Percentiles rank a stretch among this genome's conserved stretches.
These are phyloP conservation scores for Claviceps maximensis DNA, from an alignment of 2,329 filamentous ascomycete species.

Conservation along the genomic window DNA sequence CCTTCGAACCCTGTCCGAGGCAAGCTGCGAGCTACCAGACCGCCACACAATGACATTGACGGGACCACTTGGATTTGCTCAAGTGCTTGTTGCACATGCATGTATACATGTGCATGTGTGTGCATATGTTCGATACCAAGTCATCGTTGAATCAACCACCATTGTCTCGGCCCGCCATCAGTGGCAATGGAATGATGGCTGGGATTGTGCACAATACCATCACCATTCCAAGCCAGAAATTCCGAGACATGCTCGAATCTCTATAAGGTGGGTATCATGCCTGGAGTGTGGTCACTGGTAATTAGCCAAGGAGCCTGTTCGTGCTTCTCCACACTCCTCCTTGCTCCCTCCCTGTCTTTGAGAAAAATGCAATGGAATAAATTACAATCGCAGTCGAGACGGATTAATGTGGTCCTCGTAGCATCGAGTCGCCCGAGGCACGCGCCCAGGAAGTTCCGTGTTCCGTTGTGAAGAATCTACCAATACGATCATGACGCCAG, in stretches of 20 bases:
- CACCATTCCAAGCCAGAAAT: not conserved
- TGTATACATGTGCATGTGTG: too few species aligned
- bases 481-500: not conserved
- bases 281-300: not conserved
- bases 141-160: not conserved
- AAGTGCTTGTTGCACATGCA: too few species aligned
- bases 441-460: not conserved
- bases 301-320: not conserved
- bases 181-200: not conserved
- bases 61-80: not conserved
- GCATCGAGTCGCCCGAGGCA: not conserved
- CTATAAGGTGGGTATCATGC: not conserved
- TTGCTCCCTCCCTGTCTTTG: not conserved
- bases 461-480: not conserved
- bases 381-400: too few species aligned
- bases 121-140: too few species aligned
- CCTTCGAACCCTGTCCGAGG: not conserved
- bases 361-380: not conserved
- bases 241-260: not conserved
- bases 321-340: not conserved
- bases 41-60: not conserved
- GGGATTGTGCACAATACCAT: not conserved
- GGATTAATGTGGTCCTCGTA: not conserved
- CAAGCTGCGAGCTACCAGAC: too few species aligned
- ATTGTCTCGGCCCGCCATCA: not conserved